Conservation (phyloP, 345 rosid genomes). For the Citrus mangshanensis region DNA sequence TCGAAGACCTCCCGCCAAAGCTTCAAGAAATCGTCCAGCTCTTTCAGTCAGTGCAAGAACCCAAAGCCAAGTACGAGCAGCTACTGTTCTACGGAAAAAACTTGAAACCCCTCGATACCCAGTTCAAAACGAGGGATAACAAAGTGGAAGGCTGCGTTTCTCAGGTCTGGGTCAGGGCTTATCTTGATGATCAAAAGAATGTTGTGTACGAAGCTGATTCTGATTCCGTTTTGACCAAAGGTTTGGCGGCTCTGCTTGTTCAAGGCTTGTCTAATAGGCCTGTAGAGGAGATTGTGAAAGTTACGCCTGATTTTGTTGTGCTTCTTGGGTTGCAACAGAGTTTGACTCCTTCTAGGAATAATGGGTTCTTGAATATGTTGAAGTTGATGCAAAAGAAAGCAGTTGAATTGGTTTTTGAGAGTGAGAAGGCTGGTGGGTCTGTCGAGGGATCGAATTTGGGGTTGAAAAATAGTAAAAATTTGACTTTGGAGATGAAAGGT, state of each 20-base stretch:
- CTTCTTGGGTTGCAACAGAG: constrained; percentile 88
- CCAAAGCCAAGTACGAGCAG: constrained; percentile 83
- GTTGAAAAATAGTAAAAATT: not conserved
- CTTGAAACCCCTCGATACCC: constrained; percentile 66
- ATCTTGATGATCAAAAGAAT: constrained; percentile 49
- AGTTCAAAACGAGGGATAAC: constrained; percentile 68
- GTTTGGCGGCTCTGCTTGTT: constrained; percentile 89
- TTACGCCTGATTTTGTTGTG: constrained; percentile 73
- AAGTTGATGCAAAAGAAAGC: constrained; percentile 92
- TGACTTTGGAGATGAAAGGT: not conserved
- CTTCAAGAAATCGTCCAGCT: constrained; percentile 78
- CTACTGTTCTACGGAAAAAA: constrained; percentile 74
- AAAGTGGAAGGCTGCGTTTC: constrained; percentile 95
- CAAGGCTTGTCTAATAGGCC: constrained; percentile 76
- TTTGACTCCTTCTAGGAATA: constrained; percentile 78
- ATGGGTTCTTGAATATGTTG: constrained; percentile 92
- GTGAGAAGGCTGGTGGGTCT: constrained; percentile 33
- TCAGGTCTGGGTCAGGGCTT: constrained; percentile 97
- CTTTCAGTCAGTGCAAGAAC: constrained; percentile 78
- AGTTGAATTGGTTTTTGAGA: constrained; percentile 39
- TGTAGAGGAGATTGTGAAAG: constrained; percentile 63
- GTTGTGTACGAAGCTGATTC: constrained; percentile 91
- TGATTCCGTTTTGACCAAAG: constrained; percentile 79
- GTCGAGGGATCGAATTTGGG: not conserved
- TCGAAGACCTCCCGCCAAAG: constrained; percentile 81